Evolutionary conservation across 768 basidiomycete species (phyloP), one percentile per base, ranked within the genome.

Genomic region (Hericium alpestre): DNA sequence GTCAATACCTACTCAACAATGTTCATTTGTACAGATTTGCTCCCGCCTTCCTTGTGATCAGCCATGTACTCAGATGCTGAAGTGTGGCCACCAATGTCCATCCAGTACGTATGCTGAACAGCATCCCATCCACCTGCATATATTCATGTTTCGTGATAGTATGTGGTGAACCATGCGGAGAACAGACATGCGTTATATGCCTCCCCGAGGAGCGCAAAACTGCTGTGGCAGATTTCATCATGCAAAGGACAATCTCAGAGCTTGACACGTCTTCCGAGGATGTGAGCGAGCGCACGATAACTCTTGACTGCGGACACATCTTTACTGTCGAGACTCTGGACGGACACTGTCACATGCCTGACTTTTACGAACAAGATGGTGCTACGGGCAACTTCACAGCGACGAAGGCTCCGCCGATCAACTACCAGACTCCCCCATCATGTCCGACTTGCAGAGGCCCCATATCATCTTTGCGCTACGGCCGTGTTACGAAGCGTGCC

Each of bases 251-350:
- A 5, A 51, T 74, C 27, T 62, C 54, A 11, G 66, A 68, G 15
- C 57, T 67, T 27, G 65, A 68, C 50, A 54, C 60, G 3, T 25
- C 39, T 10, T 67, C 65, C 0, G 59, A 59, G 23, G 73, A 74
- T 16, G 56, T 67, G 23, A 62, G 66, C 51, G 69, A 67, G 11
- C 64, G 63, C 11, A 50, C 65, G 3, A 66, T 69, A n/a, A 65
- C 54, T 3, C 59, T 68, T 5, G 65, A 65, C 38, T 75, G 74
- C 53, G 66, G 70, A 1, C 74, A 76, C 58, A 62, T 66, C 41
- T 73, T 75, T 61, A 74, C 74, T 0, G 69, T 73, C 6, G 72
- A 71, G 58, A 72, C 72, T 0, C 64, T 76, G 3, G 74, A 76
- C 47, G 73, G 73, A 0, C 65, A 68, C 43, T 70, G 68, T 58